phyloP scores from a whole-genome alignment of 805 yeast species.

The Ogataea naganishii region DNA sequence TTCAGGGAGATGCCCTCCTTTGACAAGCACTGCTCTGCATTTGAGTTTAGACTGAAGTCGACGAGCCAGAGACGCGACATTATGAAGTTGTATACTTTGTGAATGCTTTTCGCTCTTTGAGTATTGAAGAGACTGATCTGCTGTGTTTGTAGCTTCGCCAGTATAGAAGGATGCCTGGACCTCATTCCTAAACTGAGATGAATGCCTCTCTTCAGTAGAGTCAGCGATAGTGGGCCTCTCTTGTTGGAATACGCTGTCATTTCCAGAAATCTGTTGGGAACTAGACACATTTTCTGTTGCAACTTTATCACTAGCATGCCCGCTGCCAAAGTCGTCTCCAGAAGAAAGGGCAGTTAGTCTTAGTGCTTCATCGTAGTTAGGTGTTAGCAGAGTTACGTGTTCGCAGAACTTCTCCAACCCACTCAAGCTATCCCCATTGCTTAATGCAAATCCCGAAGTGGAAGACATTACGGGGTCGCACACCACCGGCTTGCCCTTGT shows the following conservation, averaged over 20 bases:
- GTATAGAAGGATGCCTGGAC: too few relatives aligned
- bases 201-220: too few relatives aligned
- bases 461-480: constrained; percentile 83
- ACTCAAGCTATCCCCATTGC: constrained; percentile 30
- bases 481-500: constrained; percentile 33
- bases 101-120: constrained; percentile 1
- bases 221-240: too few relatives aligned
- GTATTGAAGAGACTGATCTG: too few relatives aligned
- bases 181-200: too few relatives aligned
- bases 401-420: constrained; percentile 36
- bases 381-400: constrained; percentile 54
- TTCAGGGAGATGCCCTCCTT: constrained; percentile 70
- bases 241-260: too few relatives aligned
- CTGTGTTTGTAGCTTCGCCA: too few relatives aligned
- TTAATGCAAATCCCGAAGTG: constrained; percentile 62
- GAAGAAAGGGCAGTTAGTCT: not conserved
- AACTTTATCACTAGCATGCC: not conserved
- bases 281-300: constrained; percentile 22
- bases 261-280: too few relatives aligned
- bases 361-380: constrained; percentile 58
- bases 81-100: too few relatives aligned
- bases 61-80: constrained; percentile 30
- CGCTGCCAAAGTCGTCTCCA: not conserved
- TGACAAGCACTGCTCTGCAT: constrained; percentile 41
- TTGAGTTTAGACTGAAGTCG: constrained; percentile 19